These are phyloP conservation scores for Drechslera avenae DNA, from an alignment of 2,329 filamentous ascomycete genomes.

Conservation along the genomic window DNA sequence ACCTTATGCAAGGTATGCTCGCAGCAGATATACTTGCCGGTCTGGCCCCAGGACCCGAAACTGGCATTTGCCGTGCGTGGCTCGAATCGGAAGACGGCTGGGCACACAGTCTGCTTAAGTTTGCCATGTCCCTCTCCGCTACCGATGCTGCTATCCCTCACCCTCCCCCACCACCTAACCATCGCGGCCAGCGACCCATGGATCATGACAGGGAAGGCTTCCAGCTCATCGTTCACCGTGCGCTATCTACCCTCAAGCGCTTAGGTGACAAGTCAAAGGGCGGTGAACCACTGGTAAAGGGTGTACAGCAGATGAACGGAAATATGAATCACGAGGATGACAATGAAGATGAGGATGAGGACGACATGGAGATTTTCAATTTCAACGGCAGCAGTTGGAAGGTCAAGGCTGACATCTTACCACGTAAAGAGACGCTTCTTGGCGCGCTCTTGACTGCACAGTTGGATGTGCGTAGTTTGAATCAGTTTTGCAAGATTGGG, in stretches of 20 bases:
- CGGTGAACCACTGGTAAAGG: conserved; percentile 40
- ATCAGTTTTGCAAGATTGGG: conserved; percentile 48
- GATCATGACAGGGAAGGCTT: conserved; percentile 45
- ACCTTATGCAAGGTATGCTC: conserved; percentile 88
- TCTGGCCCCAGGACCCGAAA: conserved; percentile 73
- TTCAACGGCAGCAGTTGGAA: conserved; percentile 42
- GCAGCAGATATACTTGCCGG: conserved; percentile 86
- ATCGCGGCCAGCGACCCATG: conserved; percentile 41
- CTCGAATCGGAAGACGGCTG: conserved; percentile 83
- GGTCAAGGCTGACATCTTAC: conserved; percentile 51
- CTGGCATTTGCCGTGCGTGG: conserved; percentile 76
- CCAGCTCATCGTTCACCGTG: conserved; percentile 52
- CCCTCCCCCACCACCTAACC: conserved; percentile 34
- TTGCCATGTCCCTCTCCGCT: conserved; percentile 69
- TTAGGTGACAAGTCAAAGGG: conserved; percentile 53
- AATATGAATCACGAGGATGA: conserved; percentile 25
- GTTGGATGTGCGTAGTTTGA: conserved; percentile 52
- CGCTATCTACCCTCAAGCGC: conserved; percentile 54
- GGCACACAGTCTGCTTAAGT: conserved; percentile 75
- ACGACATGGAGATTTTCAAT: conserved; percentile 42
- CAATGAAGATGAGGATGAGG: conserved; percentile 35
- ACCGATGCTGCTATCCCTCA: conserved; percentile 36
- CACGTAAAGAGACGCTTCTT: conserved; percentile 53
- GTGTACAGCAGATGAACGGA: conserved; percentile 33
- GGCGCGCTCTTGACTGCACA: conserved; percentile 53